Evolutionary conservation across 1,284 basidiomycete genomes (phyloP).

Genomic region (Boletus nobilissimus): DNA sequence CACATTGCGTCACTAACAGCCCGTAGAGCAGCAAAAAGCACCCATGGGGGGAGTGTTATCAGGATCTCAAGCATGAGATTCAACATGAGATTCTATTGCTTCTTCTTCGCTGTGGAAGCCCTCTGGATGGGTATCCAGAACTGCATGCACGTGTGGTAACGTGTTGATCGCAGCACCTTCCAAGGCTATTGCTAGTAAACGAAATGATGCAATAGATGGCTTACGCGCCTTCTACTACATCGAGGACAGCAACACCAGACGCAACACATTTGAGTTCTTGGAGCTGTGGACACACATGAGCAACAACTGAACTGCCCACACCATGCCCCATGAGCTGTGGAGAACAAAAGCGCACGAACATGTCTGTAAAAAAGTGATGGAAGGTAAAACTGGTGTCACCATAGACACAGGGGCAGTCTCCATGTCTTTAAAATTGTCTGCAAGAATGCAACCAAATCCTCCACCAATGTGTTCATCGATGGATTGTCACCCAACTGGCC

Average conservation of each 20-base stretch:
- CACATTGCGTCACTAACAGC: neutral
- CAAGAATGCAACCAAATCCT: conserved; percentile 78
- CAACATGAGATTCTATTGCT: conserved; percentile 91
- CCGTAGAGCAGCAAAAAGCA: conserved; percentile 36
- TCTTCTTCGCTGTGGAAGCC: conserved; percentile 86
- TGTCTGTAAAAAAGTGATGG: neutral
- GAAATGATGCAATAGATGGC: neutral
- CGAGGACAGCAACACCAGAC: conserved; percentile 88
- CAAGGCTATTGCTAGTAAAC: neutral
- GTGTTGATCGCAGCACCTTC: conserved; percentile 94
- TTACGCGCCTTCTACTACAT: conserved; percentile 90
- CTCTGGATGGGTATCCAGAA: conserved; percentile 87
- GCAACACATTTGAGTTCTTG: conserved; percentile 76
- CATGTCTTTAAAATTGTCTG: conserved; percentile 71
- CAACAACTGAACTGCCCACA: conserved; percentile 92
- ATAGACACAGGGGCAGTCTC: conserved; percentile 74
- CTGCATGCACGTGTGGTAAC: conserved; percentile 88
- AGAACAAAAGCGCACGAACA: conserved; percentile 6
- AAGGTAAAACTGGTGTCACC: conserved; percentile 52
- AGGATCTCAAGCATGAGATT: too few relatives aligned
- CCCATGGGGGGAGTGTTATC: too few relatives aligned
- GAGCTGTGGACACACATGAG: conserved; percentile 73
- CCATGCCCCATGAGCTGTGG: conserved; percentile 85
- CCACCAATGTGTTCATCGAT: conserved; percentile 73
- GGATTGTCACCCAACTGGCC: conserved; percentile 69